Evolutionary conservation across 371 early-diverging fungal genomes (phyloP).

Genomic region (Mucor mucedo): DNA sequence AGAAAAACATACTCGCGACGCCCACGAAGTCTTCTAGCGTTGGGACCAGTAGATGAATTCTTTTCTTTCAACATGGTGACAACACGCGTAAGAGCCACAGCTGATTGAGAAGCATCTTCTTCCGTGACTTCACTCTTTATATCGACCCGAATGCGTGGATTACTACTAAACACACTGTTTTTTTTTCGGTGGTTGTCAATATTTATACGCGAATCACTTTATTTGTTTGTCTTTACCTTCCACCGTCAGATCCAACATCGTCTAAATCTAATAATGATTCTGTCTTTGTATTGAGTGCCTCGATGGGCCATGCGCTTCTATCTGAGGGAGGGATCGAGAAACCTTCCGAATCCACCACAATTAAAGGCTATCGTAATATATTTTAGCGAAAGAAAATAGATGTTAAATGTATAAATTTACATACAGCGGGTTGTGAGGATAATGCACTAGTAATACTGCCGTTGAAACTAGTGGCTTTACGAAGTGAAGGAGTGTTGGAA

Average conservation of each 20-base stretch:
- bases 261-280: slow-evolving; percentile 26
- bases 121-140: slow-evolving; percentile 38
- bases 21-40: slow-evolving; percentile 21
- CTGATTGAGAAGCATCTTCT: slow-evolving; percentile 38
- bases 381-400: no score
- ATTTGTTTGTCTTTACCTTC: slow-evolving; percentile 13
- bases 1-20: slow-evolving; percentile 25
- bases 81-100: slow-evolving; percentile 24
- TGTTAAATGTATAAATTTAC: slow-evolving; percentile 3
- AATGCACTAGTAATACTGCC: slow-evolving; percentile 31
- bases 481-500: slow-evolving; percentile 26
- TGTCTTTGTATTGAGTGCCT: slow-evolving; percentile 1
- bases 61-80: slow-evolving; percentile 29
- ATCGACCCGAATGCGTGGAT: slow-evolving; percentile 25
- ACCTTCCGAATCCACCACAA: slow-evolving; percentile 26
- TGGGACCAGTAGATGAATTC: slow-evolving; percentile 6
- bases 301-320: slow-evolving; percentile 11
- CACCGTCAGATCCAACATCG: slow-evolving; percentile 24
- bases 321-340: slow-evolving; percentile 31
- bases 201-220: no score
- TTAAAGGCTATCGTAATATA: slow-evolving; percentile 7
- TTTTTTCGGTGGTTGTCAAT: no score
- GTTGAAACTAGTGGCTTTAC: slow-evolving; percentile 38
- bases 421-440: slow-evolving; percentile 26
- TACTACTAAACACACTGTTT: slow-evolving; percentile 22